Evolutionary conservation across 768 basidiomycete genomes (phyloP), one percentile per base, ranked within the genome.

Genomic region (Asterophora lycoperdoides): DNA sequence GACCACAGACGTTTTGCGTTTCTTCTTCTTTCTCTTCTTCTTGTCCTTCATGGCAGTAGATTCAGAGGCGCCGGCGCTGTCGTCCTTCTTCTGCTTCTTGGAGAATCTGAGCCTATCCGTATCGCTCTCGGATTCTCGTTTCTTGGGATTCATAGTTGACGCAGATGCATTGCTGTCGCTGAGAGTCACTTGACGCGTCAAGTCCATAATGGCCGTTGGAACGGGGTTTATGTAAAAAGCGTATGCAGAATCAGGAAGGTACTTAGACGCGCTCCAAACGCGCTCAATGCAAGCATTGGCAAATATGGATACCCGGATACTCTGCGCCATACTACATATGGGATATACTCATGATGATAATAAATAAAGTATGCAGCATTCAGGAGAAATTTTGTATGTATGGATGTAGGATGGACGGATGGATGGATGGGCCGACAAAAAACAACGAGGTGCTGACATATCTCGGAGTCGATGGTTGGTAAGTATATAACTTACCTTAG

Each of bases 21-120:
- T 70, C 53, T 61, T 72, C 56, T 61, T 71, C 51, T 53, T 67
- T 51, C 62, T 66, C 52, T 64, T 70, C 60, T 67, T 71, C 55
- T 67, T 72, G 44, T 68, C 70, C 44, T 67, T 66, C 57, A 57
- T 35, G 54, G 53, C 41, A 47, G 34, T 11, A 38, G 26, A 54
- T n/a, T n/a, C n/a, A n/a, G n/a, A n/a, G n/a, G n/a, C n/a, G 41
- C n/a, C 37, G 39, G 49, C 57, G 23, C 3, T 23, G 32, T 56
- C 52, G 41, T 64, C 63, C 44, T 56, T 63, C 56, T 59, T 68
- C 26, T 54, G 50, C 59, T 67, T 69, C 58, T 70, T 70, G 15
- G 52, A 9, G 28, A 63, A 61, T 37, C 61, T 63, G 34, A 49
- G 40, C 10, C 48, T 48, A 23, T 57, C 51, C 8, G 15, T 34